These are phyloP conservation scores for Theileria orientalis DNA, from an alignment of 169 alveolate genomes.

Conservation along the genomic window DNA sequence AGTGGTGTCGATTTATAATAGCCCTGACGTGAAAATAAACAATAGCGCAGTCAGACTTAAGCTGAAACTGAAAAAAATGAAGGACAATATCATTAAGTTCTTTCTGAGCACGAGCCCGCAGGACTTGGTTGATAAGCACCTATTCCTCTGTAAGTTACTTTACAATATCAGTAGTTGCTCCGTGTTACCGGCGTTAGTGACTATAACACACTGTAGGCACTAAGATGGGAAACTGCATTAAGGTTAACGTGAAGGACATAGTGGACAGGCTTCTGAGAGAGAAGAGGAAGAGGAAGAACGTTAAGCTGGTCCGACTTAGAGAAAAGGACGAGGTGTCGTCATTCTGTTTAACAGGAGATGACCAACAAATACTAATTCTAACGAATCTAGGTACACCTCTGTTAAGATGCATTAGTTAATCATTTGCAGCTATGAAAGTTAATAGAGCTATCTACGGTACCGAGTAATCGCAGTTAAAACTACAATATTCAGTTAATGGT, in stretches of 20 bases:
- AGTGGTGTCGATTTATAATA: not conserved
- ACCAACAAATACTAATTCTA: not conserved
- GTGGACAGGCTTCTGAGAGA: not conserved
- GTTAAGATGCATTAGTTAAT: no score
- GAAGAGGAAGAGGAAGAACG: not conserved
- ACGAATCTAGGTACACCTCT: not conserved
- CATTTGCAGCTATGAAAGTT: no score
- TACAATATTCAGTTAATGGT: no score
- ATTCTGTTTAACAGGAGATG: not conserved
- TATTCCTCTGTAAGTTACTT: not conserved
- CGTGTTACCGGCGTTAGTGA: not conserved
- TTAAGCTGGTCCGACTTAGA: not conserved
- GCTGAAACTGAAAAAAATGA: not conserved
- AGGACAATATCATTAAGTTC: not conserved
- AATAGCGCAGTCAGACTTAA: not conserved
- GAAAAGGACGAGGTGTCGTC: not conserved
- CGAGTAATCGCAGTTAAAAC: no score
- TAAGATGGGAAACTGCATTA: constrained; percentile 5
- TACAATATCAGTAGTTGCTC: not conserved
- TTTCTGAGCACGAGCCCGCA: not conserved
- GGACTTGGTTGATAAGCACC: not conserved
- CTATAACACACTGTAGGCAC: not conserved
- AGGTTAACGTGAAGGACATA: not conserved
- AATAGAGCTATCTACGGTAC: no score
- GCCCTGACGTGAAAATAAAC: not conserved